phyloP scores from a whole-genome alignment of 179 eudicot species.

The Beta corolliflora region DNA sequence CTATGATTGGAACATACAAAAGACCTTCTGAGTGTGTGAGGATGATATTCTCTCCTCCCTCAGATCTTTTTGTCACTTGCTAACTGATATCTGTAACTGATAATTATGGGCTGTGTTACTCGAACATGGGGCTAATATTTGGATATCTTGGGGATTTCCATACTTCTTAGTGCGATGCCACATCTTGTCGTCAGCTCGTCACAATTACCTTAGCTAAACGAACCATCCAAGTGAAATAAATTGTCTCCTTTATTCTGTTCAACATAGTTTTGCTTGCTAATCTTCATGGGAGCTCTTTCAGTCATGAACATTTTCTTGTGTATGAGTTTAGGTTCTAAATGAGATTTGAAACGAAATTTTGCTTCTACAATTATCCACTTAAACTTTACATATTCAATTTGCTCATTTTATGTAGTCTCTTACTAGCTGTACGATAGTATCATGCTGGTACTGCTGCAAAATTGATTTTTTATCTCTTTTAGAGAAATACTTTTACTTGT shows the following conservation, averaged over 20 bases:
- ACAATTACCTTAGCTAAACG: neutral
- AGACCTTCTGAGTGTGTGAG: neutral
- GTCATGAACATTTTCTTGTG: neutral
- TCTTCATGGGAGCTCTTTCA: neutral
- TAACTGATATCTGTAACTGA: neutral
- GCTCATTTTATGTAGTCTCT: neutral
- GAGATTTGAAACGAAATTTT: neutral
- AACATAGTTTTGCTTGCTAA: neutral
- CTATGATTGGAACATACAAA: neutral
- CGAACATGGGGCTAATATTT: neutral
- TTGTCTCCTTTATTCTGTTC: neutral
- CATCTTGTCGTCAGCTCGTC: neutral
- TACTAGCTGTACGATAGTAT: neutral
- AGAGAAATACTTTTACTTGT: neutral
- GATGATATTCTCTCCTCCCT: neutral
- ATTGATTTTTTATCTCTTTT: neutral
- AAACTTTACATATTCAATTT: neutral
- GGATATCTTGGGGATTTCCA: neutral
- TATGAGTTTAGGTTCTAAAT: neutral
- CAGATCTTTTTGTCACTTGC: neutral
- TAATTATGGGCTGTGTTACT: neutral
- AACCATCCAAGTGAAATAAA: neutral
- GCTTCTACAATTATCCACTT: neutral
- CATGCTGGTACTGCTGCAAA: neutral
- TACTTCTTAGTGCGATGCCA: neutral